These are phyloP conservation scores for Rhizodiscina lignyota DNA, from an alignment of 495 filamentous ascomycete species.

Conservation along the genomic window DNA sequence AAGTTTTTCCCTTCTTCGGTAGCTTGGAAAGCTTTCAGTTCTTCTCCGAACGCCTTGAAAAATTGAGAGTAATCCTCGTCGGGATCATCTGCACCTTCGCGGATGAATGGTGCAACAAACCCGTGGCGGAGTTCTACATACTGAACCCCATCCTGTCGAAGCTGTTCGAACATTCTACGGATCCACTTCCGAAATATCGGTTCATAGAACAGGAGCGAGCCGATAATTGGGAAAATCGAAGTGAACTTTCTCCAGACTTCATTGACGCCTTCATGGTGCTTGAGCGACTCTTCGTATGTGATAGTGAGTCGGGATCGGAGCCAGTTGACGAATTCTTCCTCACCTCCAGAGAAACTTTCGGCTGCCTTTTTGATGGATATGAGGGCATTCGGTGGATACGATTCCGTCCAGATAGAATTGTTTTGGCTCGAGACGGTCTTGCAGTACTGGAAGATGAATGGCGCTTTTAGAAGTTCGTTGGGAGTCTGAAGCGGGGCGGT, in stretches of 20 bases:
- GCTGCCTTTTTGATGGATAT: constrained; percentile 49
- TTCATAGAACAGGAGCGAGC: constrained; percentile 70
- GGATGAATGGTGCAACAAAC: constrained; percentile 45
- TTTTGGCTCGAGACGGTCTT: not conserved
- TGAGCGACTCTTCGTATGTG: constrained; percentile 49
- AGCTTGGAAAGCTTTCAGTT: constrained; percentile 56
- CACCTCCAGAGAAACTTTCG: constrained; percentile 54
- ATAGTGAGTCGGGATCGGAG: constrained; percentile 57
- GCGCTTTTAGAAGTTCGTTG: constrained; percentile 28
- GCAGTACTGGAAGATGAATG: constrained; percentile 33
- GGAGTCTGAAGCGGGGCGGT: constrained; percentile 31
- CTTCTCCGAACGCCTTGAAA: constrained; percentile 57
- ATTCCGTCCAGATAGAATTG: constrained; percentile 40
- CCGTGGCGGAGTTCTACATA: constrained; percentile 56
- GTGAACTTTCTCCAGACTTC: constrained; percentile 67
- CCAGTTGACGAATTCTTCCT: constrained; percentile 59
- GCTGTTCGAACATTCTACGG: constrained; percentile 42
- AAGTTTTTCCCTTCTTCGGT: constrained; percentile 56
- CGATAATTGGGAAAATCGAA: constrained; percentile 50
- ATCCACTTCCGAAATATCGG: constrained; percentile 73
- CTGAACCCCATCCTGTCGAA: constrained; percentile 60
- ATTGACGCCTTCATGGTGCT: constrained; percentile 65
- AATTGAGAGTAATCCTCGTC: constrained; percentile 49
- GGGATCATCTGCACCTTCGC: constrained; percentile 36
- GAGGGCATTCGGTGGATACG: constrained; percentile 38